Percentiles rank a stretch among this genome's conserved stretches.
phyloP scores from a whole-genome alignment of 2,329 filamentous ascomycete genomes.

The Calonectria naviculata region DNA sequence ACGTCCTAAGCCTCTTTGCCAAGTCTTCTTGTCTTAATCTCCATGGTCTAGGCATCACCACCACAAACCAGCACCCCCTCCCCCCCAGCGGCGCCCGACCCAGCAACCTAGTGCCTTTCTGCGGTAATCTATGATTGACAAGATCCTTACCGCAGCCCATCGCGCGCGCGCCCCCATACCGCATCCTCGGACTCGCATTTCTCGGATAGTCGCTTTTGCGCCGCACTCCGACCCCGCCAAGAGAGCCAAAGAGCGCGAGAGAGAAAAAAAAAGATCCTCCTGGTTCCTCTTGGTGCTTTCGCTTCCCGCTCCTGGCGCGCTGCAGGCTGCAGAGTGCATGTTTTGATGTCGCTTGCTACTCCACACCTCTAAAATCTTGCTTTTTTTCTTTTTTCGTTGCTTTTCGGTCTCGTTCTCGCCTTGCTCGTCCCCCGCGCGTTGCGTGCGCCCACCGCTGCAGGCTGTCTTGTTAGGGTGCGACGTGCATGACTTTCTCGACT shows the following conservation, averaged over 20 bases:
- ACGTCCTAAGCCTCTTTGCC: background rate
- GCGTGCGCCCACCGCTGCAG: background rate
- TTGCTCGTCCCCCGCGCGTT: background rate
- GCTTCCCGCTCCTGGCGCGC: background rate
- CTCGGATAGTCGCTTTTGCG: background rate
- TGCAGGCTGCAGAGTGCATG: background rate
- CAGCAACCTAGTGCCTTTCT: background rate
- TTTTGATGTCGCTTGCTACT: background rate
- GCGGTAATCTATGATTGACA: constrained; percentile 1
- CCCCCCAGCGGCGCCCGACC: background rate
- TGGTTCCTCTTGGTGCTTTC: background rate
- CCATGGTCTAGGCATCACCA: background rate
- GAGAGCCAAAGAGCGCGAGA: no score
- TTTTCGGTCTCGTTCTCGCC: background rate
- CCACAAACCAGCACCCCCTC: background rate
- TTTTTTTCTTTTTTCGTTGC: background rate
- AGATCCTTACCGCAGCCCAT: background rate
- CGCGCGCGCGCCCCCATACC: background rate
- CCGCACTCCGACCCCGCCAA: background rate
- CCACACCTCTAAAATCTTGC: background rate
- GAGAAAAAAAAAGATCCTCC: background rate
- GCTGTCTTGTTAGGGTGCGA: background rate
- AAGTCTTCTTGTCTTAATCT: constrained; percentile 4
- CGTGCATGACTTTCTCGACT: background rate
- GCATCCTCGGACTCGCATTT: constrained; percentile 20